Base-by-base conservation (phyloP, 345 rosid species). In the Arabis alpina region DNA sequence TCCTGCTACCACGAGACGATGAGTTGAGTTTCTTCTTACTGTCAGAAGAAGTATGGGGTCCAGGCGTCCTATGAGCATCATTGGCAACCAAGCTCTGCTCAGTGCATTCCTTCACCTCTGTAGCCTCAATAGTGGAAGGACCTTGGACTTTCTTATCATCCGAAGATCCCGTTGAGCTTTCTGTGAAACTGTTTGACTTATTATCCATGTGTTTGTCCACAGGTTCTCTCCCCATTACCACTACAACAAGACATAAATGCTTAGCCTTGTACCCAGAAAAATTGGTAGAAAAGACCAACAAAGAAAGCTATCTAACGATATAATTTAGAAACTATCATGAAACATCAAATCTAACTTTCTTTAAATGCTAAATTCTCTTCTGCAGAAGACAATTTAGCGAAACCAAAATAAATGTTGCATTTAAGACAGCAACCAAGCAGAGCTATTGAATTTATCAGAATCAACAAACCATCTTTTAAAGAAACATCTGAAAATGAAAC, bases 161-260 rank as follows among this genome's bases (percentile, higher is more conserved):
- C 9, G 88, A 73, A 19, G 74, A 68, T 37, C 69, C 69, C 0
- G 73, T 36, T 9, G 73, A 75, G 40, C 58, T 63, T 23, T 10
- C 37, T n/a, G 61, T 27, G 3, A 63, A 72, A 72, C 89, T 88
- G 44, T 83, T 83, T 44, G 75, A 53, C 34, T 77, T 90, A 68
- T 78, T 86, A 61, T 88, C 89, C 90, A 83, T 82, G 71, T 80
- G 79, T 56, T 80, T 82, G 76, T 77, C 80, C 14, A 75, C 77
- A 54, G 80, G 80, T 59, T 88, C 88, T 75, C 84, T 84, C 67
- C 93, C 95, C 98, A 92, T 92, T 70, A 78, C 77, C 74, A 67
- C 73, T 74, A 57, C 10, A 66, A 40, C 24, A 66, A 15, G 12
- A 45, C 14, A 41, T 23, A 37, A 37, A 23, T 64, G 51, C 11